Conservation (phyloP, 805 yeast species). For the Pichia cephalocereana region DNA sequence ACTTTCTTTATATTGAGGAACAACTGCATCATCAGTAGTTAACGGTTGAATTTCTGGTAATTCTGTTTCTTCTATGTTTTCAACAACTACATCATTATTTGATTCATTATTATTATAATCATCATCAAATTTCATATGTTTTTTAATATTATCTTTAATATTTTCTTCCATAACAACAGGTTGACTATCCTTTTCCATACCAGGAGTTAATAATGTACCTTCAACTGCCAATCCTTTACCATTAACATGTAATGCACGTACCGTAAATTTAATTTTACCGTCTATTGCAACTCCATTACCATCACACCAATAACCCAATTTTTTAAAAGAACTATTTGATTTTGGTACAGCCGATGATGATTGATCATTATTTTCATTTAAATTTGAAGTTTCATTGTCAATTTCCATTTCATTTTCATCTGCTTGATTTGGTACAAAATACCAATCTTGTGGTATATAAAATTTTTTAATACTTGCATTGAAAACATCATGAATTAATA, state of each 20-base stretch:
- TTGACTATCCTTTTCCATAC: slow-evolving; percentile 43
- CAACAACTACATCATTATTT: not conserved
- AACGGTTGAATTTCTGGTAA: slow-evolving; percentile 10
- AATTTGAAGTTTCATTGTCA: slow-evolving; percentile 8
- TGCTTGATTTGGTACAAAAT: slow-evolving; percentile 68
- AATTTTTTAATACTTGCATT: slow-evolving; percentile 85
- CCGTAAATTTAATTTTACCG: slow-evolving; percentile 71
- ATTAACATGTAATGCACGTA: slow-evolving; percentile 62
- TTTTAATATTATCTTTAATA: slow-evolving; percentile 6
- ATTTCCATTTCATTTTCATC: slow-evolving; percentile 35
- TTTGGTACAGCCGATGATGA: not conserved
- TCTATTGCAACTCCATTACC: slow-evolving; percentile 64
- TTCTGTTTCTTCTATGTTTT: not conserved
- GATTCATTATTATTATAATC: not conserved
- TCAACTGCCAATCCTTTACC: slow-evolving; percentile 81
- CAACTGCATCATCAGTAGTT: slow-evolving; percentile 14
- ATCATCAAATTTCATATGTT: slow-evolving; percentile 33
- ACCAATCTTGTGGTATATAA: slow-evolving; percentile 82
- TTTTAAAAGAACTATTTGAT: slow-evolving; percentile 17
- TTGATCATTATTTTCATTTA: not conserved
- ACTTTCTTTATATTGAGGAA: not conserved
- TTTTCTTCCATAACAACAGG: slow-evolving; percentile 32
- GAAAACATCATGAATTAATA: slow-evolving; percentile 85
- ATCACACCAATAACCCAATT: slow-evolving; percentile 86
- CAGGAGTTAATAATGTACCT: slow-evolving; percentile 69